phyloP scores from a whole-genome alignment of 768 basidiomycete species.

The Termitomyces eurrhizus region DNA sequence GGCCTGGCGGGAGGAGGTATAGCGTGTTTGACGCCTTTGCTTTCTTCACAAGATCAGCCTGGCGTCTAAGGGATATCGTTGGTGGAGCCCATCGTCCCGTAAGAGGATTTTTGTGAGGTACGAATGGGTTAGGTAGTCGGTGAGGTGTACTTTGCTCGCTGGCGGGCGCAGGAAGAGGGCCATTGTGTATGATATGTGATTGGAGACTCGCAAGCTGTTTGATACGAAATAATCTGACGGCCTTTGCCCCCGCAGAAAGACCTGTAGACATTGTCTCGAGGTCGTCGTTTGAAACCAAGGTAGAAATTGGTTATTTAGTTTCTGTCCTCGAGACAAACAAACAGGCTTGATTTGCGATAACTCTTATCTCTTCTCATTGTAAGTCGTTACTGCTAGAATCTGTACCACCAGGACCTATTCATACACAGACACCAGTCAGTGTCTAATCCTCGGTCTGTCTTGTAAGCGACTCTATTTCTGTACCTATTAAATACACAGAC shows the following conservation, averaged over 20 bases:
- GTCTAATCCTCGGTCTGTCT: no score
- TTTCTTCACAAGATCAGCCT: slow-evolving; percentile 74
- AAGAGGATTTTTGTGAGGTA: slow-evolving; percentile 55
- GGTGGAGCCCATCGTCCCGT: slow-evolving; percentile 67
- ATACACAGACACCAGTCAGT: no score
- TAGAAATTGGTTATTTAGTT: not conserved
- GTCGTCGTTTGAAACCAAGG: not conserved
- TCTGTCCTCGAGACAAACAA: not conserved
- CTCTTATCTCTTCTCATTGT: no score
- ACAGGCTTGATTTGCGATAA: no score
- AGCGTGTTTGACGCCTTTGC: slow-evolving; percentile 52
- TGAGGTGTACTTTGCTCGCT: slow-evolving; percentile 17
- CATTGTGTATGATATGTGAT: slow-evolving; percentile 32
- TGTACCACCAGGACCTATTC: no score
- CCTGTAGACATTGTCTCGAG: slow-evolving; percentile 12
- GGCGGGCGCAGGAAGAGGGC: slow-evolving; percentile 31
- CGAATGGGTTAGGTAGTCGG: slow-evolving; percentile 62
- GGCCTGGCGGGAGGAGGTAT: slow-evolving; percentile 65
- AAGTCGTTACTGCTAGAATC: not conserved
- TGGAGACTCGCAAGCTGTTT: slow-evolving; percentile 33
- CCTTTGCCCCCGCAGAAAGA: slow-evolving; percentile 15
- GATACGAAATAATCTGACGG: slow-evolving; percentile 42
- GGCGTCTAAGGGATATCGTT: slow-evolving; percentile 68
- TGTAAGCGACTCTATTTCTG: no score
- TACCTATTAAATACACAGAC: no score